A percentile compares a stretch with the other conserved stretches of the same genome.
phyloP scores from a whole-genome alignment of 2,329 filamentous ascomycete genomes.

The Tothia fuscella region DNA sequence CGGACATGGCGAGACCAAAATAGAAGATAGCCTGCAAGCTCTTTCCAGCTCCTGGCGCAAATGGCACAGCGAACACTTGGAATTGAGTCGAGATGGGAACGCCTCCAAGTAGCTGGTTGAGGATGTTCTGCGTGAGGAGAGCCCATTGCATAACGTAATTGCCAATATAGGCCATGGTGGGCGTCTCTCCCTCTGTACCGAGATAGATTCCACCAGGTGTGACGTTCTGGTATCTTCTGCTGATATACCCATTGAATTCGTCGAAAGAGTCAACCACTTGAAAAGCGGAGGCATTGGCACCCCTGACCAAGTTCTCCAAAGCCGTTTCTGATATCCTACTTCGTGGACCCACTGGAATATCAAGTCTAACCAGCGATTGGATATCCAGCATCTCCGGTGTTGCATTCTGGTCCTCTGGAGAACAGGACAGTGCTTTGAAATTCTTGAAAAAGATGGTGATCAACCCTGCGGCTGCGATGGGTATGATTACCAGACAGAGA shows the following conservation, averaged over 20 bases:
- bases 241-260: constrained; percentile 57
- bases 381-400: constrained; percentile 17
- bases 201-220: constrained; percentile 74
- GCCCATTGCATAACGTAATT: constrained; percentile 50
- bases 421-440: constrained; percentile 39
- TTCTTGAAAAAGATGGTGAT: constrained; percentile 62
- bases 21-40: constrained; percentile 71
- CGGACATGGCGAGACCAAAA: constrained; percentile 64
- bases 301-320: constrained; percentile 18
- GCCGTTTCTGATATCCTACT: constrained; percentile 19
- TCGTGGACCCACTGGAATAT: constrained; percentile 23
- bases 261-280: constrained; percentile 50
- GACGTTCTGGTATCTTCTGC: constrained; percentile 51
- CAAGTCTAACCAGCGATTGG: not conserved
- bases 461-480: constrained; percentile 66
- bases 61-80: constrained; percentile 64
- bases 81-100: constrained; percentile 60
- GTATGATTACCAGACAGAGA: constrained; percentile 60
- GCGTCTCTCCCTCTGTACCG: constrained; percentile 43
- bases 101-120: constrained; percentile 64
- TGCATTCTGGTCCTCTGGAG: constrained; percentile 25
- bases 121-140: constrained; percentile 79
- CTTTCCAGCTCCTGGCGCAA: constrained; percentile 54
- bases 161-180: constrained; percentile 60
- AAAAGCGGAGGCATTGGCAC: constrained; percentile 16